Evolutionary conservation across 768 basidiomycete species (phyloP), one percentile per base, ranked within the genome.

Genomic region (Tremella mesenterica): DNA sequence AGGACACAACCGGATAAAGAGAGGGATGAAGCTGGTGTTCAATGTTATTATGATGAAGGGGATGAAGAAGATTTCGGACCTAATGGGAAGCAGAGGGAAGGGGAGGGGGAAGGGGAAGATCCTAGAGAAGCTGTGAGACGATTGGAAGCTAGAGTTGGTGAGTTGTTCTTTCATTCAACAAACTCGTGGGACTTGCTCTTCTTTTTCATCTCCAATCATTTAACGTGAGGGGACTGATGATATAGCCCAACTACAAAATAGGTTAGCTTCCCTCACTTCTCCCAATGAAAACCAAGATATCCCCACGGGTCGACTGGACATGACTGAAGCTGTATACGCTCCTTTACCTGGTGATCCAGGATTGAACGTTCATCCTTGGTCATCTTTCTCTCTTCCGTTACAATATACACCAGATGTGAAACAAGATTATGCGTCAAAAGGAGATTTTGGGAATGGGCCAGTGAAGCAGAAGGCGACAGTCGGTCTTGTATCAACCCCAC

Each of bases 21-120:
- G 34, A 47, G 63, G 25, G 63, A 65, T 41, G 39, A 26, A 6
- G 53, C 48, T 13, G 63, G 63, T 14, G 53, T 65, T 28, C 55
- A 58, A 31, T 65, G 63, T 41, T 58, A 46, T 29, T 65, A 65
- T 27, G 70, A 66, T 27, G 64, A 73, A 9, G 74, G 58, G 21
- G 77, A 56, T 58, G 73, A 27, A 70, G 74, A 59, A 55, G 64
- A 33, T 72, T 75, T 44, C 67, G 66, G 60, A 45, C 59, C 54
- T 8, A 65, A n/a, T 29, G 53, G 25, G 27, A 41, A 58, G 51
- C 63, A 52, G 52, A 59, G 52, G n/a, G 70, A 49, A 54, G 29
- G 27, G 16, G 25, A 12, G 16, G 55, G 29, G 8, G 50, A 36
- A 29, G 57, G 45, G 10, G 57, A 58, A n/a, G 54, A 58, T 52